Conservation (phyloP, 352 stramenopile species). For the Sclerospora graminicola region DNA sequence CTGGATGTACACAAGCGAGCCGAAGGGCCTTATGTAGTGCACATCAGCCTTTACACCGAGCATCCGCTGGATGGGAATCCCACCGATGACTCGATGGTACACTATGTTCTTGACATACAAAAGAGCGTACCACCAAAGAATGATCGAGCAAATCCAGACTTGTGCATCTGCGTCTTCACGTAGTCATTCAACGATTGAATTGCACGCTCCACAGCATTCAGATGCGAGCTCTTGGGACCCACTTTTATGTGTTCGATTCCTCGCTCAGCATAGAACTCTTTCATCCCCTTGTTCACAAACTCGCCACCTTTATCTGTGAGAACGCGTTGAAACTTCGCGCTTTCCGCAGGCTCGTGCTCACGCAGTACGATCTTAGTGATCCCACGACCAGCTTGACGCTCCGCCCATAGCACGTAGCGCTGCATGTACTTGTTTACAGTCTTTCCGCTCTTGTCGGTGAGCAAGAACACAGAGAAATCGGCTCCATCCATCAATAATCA, state of each 20-base stretch:
- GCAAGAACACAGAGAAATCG: conserved; percentile 1
- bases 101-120: conserved; percentile 4
- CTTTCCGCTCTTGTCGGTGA: not conserved
- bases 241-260: conserved; percentile 6
- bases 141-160: not conserved
- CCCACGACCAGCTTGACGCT: conserved; percentile 1
- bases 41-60: conserved; percentile 2
- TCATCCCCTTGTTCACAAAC: not conserved
- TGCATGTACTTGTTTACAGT: conserved; percentile 3
- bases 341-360: not conserved
- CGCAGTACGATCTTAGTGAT: conserved; percentile 6
- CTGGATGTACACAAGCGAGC: conserved; percentile 1
- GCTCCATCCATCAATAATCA: conserved; percentile 5
- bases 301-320: too few relatives aligned
- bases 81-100: not conserved
- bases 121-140: conserved; percentile 7
- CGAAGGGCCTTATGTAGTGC: conserved; percentile 6
- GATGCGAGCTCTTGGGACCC: conserved; percentile 2
- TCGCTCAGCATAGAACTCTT: not conserved
- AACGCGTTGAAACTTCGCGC: not conserved
- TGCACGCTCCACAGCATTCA: not conserved
- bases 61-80: conserved; percentile 2
- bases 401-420: conserved; percentile 4
- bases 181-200: conserved; percentile 6
- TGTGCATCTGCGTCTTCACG: conserved; percentile 2